phyloP scores from a whole-genome alignment of 108 stramenopile genomes.

The Epithemia pelagica region DNA sequence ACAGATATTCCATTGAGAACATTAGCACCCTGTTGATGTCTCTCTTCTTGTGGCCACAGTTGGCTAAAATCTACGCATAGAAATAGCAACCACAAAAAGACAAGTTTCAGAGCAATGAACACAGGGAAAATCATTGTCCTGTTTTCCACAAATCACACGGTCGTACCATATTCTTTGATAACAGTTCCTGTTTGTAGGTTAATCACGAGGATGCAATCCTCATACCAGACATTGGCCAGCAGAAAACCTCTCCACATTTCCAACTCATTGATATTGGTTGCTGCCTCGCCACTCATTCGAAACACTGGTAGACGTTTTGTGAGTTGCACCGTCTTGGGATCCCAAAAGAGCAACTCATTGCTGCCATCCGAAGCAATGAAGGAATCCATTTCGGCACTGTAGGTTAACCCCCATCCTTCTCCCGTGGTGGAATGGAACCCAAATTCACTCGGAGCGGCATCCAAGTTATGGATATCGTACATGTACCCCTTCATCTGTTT shows the following conservation, averaged over 20 bases:
- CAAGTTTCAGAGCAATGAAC: neutral
- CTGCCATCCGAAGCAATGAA: constrained; percentile 80
- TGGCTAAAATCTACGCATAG: constrained; percentile 58
- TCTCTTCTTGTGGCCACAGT: constrained; percentile 45
- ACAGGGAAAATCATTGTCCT: too few relatives aligned
- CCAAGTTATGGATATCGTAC: constrained; percentile 55
- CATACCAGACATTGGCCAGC: constrained; percentile 79
- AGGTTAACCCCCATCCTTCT: constrained; percentile 86
- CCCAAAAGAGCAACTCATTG: constrained; percentile 66
- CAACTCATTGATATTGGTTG: constrained; percentile 66
- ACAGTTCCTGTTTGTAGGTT: constrained; percentile 67
- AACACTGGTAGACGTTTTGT: constrained; percentile 46
- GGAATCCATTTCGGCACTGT: constrained; percentile 45
- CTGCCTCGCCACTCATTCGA: constrained; percentile 36
- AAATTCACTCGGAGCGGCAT: constrained; percentile 32
- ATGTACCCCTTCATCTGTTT: constrained; percentile 58
- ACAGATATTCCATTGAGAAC: constrained; percentile 85
- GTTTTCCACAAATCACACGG: too few relatives aligned
- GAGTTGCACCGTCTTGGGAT: constrained; percentile 39
- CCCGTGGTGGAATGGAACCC: constrained; percentile 45
- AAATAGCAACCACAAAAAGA: neutral
- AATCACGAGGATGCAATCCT: constrained; percentile 69
- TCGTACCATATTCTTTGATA: constrained; percentile 80
- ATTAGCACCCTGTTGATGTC: constrained; percentile 41
- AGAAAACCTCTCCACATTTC: constrained; percentile 77